Percentiles rank a stretch among this genome's conserved stretches.
Evolutionary conservation across 2,329 filamentous ascomycete genomes (phyloP).

Genomic region (Chaetoscypha palmicola): DNA sequence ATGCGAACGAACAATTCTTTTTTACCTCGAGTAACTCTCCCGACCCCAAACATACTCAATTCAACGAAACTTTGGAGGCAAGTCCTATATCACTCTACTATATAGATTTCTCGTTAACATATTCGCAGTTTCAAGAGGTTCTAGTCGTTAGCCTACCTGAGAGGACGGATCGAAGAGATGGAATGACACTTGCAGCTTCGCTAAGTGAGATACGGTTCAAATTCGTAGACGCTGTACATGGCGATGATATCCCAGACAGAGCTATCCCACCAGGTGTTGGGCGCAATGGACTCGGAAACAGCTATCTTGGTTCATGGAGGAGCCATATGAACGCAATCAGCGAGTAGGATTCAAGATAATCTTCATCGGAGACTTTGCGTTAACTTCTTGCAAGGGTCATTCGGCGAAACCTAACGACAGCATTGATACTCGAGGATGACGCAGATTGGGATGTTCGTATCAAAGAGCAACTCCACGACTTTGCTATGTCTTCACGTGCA

Average conservation of each 20-base stretch:
- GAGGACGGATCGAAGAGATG: conserved; percentile 43
- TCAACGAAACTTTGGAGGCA: conserved; percentile 6
- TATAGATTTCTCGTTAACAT: too few species aligned
- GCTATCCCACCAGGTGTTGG: conserved; percentile 31
- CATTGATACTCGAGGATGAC: conserved; percentile 37
- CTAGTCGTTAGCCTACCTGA: conserved; percentile 40
- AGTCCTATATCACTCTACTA: too few species aligned
- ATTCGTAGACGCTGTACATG: conserved; percentile 37
- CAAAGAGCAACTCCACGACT: conserved; percentile 27
- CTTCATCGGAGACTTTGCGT: too few species aligned
- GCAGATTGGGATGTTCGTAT: conserved; percentile 38
- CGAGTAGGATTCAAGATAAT: too few species aligned
- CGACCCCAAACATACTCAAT: neutral
- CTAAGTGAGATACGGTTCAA: conserved; percentile 37
- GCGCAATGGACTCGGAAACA: conserved; percentile 15
- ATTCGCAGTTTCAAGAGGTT: conserved; percentile 37
- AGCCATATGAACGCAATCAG: conserved; percentile 34
- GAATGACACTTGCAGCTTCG: conserved; percentile 36
- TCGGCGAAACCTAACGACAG: conserved; percentile 30
- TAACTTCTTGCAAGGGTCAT: too few species aligned
- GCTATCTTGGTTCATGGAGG: conserved; percentile 36
- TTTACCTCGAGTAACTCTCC: neutral
- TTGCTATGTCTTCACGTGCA: conserved; percentile 15
- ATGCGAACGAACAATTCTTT: too few species aligned
- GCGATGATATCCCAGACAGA: conserved; percentile 35